Conservation (phyloP, 345 rosid species). For the Bruguiera parviflora region DNA sequence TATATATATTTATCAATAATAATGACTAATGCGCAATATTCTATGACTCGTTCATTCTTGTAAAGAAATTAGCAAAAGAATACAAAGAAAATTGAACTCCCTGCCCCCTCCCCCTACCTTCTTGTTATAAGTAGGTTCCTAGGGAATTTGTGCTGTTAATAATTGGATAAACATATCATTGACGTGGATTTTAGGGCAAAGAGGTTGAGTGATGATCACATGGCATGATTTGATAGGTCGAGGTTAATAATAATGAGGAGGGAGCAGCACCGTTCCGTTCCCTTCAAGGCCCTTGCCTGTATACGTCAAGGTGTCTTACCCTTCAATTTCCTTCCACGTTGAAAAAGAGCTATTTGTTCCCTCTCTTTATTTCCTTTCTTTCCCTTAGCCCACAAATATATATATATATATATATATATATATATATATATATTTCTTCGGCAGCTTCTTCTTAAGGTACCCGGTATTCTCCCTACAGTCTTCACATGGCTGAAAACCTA, state of each 20-base stretch:
- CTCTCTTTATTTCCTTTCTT: no score
- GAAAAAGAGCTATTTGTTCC: background rate
- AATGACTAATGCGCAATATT: no score
- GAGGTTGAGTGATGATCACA: conserved; percentile 3
- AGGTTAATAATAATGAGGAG: conserved; percentile 9
- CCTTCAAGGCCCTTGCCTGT: background rate
- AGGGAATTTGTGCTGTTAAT: no score
- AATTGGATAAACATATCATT: no score
- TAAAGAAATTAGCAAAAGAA: no score
- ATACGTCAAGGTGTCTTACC: conserved; percentile 13
- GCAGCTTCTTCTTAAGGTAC: background rate
- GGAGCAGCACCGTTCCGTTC: background rate
- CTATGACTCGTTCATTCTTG: no score
- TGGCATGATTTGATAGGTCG: conserved; percentile 21
- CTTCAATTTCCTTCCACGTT: background rate
- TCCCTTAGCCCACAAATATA: background rate
- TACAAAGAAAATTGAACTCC: no score
- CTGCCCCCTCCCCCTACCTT: no score
- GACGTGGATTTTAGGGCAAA: background rate
- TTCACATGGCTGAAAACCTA: conserved; percentile 42
- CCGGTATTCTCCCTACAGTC: background rate
- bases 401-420: background rate
- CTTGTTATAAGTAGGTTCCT: no score
- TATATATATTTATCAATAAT: no score
- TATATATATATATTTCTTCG: background rate